Percentiles rank a stretch among this genome's conserved stretches.
These are phyloP conservation scores for Neckera pumila DNA, from an alignment of 225 moss, liverwort and hornwort genomes.

Conservation along the genomic window DNA sequence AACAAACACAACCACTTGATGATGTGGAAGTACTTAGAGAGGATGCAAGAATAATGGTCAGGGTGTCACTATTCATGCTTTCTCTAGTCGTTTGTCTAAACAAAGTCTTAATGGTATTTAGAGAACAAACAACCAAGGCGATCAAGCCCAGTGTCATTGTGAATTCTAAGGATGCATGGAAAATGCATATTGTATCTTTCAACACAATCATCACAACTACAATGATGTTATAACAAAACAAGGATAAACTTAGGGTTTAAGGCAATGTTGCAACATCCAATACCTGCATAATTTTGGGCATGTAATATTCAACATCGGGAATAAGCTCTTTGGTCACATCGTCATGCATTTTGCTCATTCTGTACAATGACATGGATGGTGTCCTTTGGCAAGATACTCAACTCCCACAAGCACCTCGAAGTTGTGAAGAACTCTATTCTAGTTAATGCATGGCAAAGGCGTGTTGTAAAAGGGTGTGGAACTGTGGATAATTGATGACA, in stretches of 20 bases:
- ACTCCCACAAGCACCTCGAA: not conserved
- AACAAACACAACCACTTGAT: no score
- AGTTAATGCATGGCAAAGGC: no score
- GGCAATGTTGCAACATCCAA: not conserved
- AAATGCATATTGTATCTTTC: not conserved
- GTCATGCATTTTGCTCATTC: constrained; percentile 76
- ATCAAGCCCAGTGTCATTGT: no score
- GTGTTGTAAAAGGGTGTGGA: no score
- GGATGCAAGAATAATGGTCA: no score
- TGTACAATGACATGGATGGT: constrained; percentile 79
- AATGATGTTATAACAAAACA: not conserved
- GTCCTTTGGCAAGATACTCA: constrained; percentile 92
- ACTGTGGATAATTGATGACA: no score
- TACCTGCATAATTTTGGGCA: constrained; percentile 52
- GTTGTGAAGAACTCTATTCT: no score
- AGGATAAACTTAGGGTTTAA: not conserved
- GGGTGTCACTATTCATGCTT: no score
- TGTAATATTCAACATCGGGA: constrained; percentile 74
- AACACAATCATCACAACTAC: not conserved
- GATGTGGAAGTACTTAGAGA: no score
- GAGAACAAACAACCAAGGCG: not conserved
- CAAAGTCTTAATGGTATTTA: not conserved
- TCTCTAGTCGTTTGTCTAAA: rapidly evolving
- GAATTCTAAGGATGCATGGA: not conserved
- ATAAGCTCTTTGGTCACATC: constrained; percentile 86